Conservation (phyloP, 2,329 filamentous ascomycete genomes). For the Nemania diffusa region DNA sequence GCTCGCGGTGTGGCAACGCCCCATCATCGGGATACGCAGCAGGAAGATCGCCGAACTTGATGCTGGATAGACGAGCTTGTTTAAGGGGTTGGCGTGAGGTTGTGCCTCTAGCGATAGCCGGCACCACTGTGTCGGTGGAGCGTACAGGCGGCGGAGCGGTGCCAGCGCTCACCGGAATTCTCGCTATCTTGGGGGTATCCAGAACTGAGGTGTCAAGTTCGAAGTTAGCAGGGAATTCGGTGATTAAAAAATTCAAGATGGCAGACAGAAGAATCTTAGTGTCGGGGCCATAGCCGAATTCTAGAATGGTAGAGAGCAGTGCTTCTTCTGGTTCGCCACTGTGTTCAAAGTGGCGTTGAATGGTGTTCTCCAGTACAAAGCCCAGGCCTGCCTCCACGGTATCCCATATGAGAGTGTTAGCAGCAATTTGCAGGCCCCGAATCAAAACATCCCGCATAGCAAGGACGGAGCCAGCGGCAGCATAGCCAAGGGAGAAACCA, state of each 20-base stretch:
- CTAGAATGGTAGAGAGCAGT: constrained; percentile 38
- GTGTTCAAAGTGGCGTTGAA: constrained; percentile 46
- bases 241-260: constrained; percentile 68
- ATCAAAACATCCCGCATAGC: constrained; percentile 64
- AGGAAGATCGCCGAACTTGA: constrained; percentile 76
- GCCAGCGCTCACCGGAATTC: constrained; percentile 57
- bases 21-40: constrained; percentile 50
- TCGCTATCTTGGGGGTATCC: constrained; percentile 53
- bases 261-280: constrained; percentile 65
- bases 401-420: constrained; percentile 68
- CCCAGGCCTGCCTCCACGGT: constrained; percentile 69
- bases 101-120: constrained; percentile 54
- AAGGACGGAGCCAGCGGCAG: constrained; percentile 70
- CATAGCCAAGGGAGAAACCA: constrained; percentile 70
- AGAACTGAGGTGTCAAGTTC: constrained; percentile 61
- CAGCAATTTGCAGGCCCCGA: constrained; percentile 69
- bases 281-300: constrained; percentile 65
- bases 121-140: constrained; percentile 49
- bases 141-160: constrained; percentile 47
- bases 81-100: constrained; percentile 49
- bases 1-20: constrained; percentile 41
- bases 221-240: constrained; percentile 69
- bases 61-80: constrained; percentile 67
- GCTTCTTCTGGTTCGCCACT: constrained; percentile 38
- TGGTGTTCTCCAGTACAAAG: constrained; percentile 62